Percentiles rank a stretch among this genome's conserved stretches.
phyloP scores from a whole-genome alignment of 202 grass and related monocot species.

The Eragrostis tef region DNA sequence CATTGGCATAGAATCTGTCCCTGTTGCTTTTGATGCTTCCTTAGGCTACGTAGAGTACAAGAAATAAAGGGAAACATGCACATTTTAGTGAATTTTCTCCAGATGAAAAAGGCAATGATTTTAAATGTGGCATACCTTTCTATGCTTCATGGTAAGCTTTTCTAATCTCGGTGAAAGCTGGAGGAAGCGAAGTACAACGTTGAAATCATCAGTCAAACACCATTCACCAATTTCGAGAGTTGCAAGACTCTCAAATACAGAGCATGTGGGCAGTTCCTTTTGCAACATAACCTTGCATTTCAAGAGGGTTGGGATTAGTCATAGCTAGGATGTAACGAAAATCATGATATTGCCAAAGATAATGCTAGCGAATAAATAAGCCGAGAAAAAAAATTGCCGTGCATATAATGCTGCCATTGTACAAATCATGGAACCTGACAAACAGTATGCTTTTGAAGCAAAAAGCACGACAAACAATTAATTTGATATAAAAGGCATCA shows the following conservation, averaged over 20 bases:
- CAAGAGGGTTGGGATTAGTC: neutral
- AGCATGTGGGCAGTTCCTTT: slow-evolving; percentile 47
- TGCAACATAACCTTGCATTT: slow-evolving; percentile 54
- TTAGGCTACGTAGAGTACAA: neutral
- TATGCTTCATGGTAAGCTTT: slow-evolving; percentile 31
- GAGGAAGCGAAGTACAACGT: slow-evolving; percentile 40
- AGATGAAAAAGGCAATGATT: neutral
- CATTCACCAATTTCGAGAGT: slow-evolving; percentile 42
- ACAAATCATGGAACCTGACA: neutral
- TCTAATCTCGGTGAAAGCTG: slow-evolving; percentile 49
- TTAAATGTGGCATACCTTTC: slow-evolving; percentile 26
- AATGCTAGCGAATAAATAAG: slow-evolving; percentile 15
- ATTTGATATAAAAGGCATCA: neutral
- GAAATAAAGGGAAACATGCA: too few relatives aligned
- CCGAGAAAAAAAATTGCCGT: neutral
- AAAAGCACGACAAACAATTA: neutral
- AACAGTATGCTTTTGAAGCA: neutral
- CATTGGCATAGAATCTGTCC: neutral
- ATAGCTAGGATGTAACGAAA: neutral
- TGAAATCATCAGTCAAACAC: slow-evolving; percentile 41
- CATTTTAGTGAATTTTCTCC: too few relatives aligned
- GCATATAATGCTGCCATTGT: too few relatives aligned
- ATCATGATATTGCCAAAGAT: neutral
- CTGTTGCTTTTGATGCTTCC: neutral
- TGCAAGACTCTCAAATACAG: slow-evolving; percentile 33